Percentiles rank a stretch among this genome's conserved stretches.
Evolutionary conservation across 1,139 yeast genomes (phyloP).

Genomic region (Kodamaea sp.): DNA sequence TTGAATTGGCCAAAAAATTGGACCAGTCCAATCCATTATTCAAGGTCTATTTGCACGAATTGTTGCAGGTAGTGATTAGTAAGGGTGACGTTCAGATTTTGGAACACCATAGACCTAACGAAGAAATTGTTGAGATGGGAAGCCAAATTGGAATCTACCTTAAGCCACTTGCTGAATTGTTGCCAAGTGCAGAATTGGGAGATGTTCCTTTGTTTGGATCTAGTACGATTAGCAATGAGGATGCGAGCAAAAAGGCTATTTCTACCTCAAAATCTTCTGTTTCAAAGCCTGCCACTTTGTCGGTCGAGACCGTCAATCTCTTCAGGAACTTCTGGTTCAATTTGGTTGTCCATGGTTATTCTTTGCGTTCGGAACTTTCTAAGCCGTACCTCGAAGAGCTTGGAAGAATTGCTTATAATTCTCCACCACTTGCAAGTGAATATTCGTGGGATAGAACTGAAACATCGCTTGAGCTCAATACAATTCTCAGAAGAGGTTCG

Average conservation of each 20-base stretch:
- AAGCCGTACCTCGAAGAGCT: constrained; percentile 49
- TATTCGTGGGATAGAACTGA: constrained; percentile 84
- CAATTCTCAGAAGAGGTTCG: constrained; percentile 87
- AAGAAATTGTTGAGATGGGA: constrained; percentile 77
- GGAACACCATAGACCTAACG: constrained; percentile 81
- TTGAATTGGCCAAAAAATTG: constrained; percentile 51
- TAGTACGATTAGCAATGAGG: no score
- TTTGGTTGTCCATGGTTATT: constrained; percentile 88
- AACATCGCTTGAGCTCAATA: constrained; percentile 87
- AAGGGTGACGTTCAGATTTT: constrained; percentile 81
- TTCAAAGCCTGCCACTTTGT: no score
- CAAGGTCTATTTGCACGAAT: constrained; percentile 60
- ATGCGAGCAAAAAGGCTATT: not conserved
- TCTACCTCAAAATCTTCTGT: not conserved
- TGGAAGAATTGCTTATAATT: constrained; percentile 74
- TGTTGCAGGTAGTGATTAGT: constrained; percentile 65
- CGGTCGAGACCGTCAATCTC: constrained; percentile 48
- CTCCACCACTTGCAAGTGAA: constrained; percentile 94
- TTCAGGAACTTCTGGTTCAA: constrained; percentile 95
- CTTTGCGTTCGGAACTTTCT: constrained; percentile 58
- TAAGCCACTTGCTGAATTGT: constrained; percentile 71
- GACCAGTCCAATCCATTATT: constrained; percentile 49
- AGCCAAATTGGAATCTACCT: constrained; percentile 68
- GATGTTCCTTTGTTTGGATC: constrained; percentile 38
- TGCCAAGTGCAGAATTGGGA: constrained; percentile 57